Percentiles rank a stretch among this genome's conserved stretches.
Conservation (phyloP, 2,329 filamentous ascomycete genomes). For the Thyridium curvatum region DNA sequence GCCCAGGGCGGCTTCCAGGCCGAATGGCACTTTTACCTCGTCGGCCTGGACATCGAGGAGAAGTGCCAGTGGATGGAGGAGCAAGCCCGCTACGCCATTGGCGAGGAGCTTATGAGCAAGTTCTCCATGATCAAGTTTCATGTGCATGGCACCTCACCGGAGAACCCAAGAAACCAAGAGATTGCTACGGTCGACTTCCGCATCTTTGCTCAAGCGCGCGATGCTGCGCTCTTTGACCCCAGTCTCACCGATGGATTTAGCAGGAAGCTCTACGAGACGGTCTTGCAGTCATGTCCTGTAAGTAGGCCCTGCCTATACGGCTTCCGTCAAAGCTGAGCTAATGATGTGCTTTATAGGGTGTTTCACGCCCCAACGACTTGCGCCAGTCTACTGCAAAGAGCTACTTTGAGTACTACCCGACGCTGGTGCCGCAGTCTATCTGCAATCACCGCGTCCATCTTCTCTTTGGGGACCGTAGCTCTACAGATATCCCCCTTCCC, state of each 20-base stretch:
- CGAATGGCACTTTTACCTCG: constrained; percentile 9
- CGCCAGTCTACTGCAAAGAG: constrained; percentile 7
- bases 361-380: constrained; percentile 7
- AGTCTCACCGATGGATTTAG: constrained; percentile 6
- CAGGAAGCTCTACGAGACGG: constrained; percentile 9
- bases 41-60: constrained; percentile 1
- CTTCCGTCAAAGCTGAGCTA: no score
- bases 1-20: constrained; percentile 24
- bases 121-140: constrained; percentile 11
- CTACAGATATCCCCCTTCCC: constrained; percentile 3
- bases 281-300: constrained; percentile 8
- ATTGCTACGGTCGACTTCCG: constrained; percentile 12
- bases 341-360: neutral
- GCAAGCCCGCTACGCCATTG: constrained; percentile 11
- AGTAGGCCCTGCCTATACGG: no score
- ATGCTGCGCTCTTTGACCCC: constrained; percentile 6
- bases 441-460: constrained; percentile 6
- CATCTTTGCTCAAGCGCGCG: constrained; percentile 8
- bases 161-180: constrained; percentile 10
- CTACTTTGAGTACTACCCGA: constrained; percentile 7
- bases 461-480: neutral
- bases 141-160: constrained; percentile 10
- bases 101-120: constrained; percentile 13
- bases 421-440: constrained; percentile 4
- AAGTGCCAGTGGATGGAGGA: constrained; percentile 9